Conservation (phyloP, 2,329 filamentous ascomycete genomes). For the Colletotrichum magnum region DNA sequence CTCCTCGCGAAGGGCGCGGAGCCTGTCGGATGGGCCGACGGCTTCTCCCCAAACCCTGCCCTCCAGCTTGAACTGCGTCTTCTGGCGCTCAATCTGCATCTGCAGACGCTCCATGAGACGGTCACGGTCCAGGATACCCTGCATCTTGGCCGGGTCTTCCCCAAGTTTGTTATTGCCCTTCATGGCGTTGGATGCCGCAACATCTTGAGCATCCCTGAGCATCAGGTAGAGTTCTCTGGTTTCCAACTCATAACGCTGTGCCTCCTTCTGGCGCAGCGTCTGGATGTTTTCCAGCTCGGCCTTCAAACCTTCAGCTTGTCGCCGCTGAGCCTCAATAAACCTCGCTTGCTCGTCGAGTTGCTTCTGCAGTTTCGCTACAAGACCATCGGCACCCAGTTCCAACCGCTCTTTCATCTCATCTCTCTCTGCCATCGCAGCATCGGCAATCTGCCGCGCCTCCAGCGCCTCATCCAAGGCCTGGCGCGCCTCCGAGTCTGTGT, state of each 20-base stretch:
- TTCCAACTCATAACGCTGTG: conserved; percentile 95
- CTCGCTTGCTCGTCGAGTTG: conserved; percentile 93
- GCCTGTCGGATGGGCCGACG: conserved; percentile 88
- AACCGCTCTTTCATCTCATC: conserved; percentile 94
- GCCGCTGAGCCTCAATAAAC: conserved; percentile 89
- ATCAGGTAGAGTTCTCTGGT: conserved; percentile 97
- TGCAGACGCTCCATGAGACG: conserved; percentile 93
- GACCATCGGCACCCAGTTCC: conserved; percentile 91
- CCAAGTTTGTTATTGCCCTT: conserved; percentile 67
- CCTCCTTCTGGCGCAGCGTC: conserved; percentile 87
- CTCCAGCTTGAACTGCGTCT: conserved; percentile 97
- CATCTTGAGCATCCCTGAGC: conserved; percentile 96
- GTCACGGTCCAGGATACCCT: conserved; percentile 94
- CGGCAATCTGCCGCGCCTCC: conserved; percentile 91
- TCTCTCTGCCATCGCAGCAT: conserved; percentile 94
- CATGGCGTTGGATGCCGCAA: conserved; percentile 86
- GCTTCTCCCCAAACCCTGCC: conserved; percentile 90
- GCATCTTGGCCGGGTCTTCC: conserved; percentile 82
- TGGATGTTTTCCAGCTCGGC: conserved; percentile 91
- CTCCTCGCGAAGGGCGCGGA: conserved; percentile 91
- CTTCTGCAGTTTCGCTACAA: conserved; percentile 93
- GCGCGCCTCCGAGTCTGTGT: conserved; percentile 95
- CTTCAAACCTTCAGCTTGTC: conserved; percentile 90
- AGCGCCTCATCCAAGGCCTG: conserved; percentile 93
- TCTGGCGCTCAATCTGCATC: conserved; percentile 95